These are phyloP conservation scores for Solanum okadae DNA, from an alignment of 257 asterid species.

Conservation along the genomic window DNA sequence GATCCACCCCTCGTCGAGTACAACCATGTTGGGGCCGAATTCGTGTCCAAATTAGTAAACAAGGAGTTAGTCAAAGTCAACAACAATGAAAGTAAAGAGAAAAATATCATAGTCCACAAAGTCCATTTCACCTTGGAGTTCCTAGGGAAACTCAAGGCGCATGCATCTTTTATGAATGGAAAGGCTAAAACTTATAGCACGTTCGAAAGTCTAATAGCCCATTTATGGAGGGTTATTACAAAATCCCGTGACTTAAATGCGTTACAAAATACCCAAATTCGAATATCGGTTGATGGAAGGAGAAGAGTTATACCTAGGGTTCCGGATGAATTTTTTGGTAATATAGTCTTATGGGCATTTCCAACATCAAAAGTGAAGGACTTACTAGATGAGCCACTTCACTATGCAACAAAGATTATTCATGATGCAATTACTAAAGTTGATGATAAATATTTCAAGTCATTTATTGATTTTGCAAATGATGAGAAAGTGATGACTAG, in stretches of 20 bases:
- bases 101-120: constrained; percentile 39
- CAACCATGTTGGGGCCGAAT: constrained; percentile 59
- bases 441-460: constrained; percentile 53
- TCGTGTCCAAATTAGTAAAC: constrained; percentile 11
- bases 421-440: constrained; percentile 50
- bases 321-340: constrained; percentile 59
- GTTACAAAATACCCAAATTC: constrained; percentile 35
- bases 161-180: constrained; percentile 32
- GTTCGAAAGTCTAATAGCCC: constrained; percentile 70
- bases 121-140: constrained; percentile 46
- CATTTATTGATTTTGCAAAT: constrained; percentile 62
- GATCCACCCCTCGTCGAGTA: constrained; percentile 39
- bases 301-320: constrained; percentile 41
- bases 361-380: constrained; percentile 38
- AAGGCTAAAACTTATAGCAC: constrained; percentile 47
- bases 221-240: constrained; percentile 64
- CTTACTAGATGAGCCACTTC: constrained; percentile 28
- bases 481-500: constrained; percentile 8
- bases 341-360: constrained; percentile 72
- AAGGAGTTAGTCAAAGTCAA: background rate
- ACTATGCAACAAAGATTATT: constrained; percentile 41
- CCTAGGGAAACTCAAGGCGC: constrained; percentile 44
- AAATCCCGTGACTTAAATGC: constrained; percentile 44
- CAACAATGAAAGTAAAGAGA: constrained; percentile 9
- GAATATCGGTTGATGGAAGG: constrained; percentile 66